Percentiles rank a stretch among this genome's conserved stretches.
Conservation (phyloP, 805 yeast genomes). For the Candida verbasci region DNA sequence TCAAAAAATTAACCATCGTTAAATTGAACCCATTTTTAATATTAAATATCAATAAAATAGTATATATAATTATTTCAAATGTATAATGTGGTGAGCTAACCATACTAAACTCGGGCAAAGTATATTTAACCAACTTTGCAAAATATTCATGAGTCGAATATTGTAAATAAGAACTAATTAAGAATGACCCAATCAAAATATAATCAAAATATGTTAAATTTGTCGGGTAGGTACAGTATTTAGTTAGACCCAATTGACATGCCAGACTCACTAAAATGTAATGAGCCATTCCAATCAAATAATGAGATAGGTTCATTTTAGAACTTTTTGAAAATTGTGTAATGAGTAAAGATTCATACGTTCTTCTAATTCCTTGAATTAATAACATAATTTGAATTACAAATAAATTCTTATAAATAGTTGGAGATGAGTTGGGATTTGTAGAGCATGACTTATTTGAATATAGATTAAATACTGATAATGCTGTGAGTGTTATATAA, state of each 20-base stretch:
- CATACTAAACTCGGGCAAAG: constrained; percentile 45
- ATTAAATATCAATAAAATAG: constrained; percentile 23
- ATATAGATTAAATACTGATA: constrained; percentile 3
- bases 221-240: constrained; percentile 13
- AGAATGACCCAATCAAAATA: constrained; percentile 31
- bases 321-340: constrained; percentile 44
- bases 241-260: constrained; percentile 17
- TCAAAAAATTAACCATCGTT: constrained; percentile 13
- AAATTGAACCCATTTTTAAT: constrained; percentile 5
- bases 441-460: not conserved
- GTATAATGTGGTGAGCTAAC: constrained; percentile 66
- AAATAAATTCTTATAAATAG: constrained; percentile 13
- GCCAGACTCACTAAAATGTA: constrained; percentile 47
- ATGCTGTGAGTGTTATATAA: constrained; percentile 42
- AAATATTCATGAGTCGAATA: constrained; percentile 46
- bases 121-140: constrained; percentile 49
- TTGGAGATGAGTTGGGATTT: not conserved
- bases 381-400: constrained; percentile 18
- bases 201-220: constrained; percentile 17
- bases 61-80: constrained; percentile 59
- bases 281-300: constrained; percentile 58
- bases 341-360: constrained; percentile 49
- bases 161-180: constrained; percentile 54
- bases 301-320: constrained; percentile 63
- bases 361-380: constrained; percentile 54